Conservation (phyloP, 257 asterid genomes). For the Coffea eugenioides region DNA sequence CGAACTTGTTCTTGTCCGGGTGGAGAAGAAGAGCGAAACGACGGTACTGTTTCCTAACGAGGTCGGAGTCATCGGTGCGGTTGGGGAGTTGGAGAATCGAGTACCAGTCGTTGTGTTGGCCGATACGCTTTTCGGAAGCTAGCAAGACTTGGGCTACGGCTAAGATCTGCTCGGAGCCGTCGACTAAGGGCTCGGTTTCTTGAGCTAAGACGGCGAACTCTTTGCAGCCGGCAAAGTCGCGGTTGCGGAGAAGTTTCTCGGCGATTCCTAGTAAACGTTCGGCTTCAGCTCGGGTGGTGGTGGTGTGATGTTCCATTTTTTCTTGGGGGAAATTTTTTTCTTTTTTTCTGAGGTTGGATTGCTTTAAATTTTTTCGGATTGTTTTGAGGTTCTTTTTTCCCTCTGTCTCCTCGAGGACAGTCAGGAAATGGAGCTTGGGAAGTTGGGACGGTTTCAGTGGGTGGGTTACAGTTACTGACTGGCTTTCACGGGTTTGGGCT, state of each 20-base stretch:
- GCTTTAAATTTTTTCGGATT: no score
- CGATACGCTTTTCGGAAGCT: conserved; percentile 53
- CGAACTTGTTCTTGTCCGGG: conserved; percentile 85
- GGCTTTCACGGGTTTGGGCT: neutral
- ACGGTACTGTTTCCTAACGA: conserved; percentile 77
- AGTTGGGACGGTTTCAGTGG: no score
- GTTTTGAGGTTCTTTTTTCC: no score
- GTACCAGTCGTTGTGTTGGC: conserved; percentile 78
- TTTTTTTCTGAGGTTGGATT: neutral
- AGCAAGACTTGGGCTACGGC: conserved; percentile 77
- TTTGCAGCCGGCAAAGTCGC: conserved; percentile 56
- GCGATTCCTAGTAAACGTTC: conserved; percentile 85
- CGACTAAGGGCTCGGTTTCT: conserved; percentile 87
- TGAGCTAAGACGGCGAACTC: conserved; percentile 81
- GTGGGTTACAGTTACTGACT: no score
- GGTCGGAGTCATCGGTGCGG: conserved; percentile 59
- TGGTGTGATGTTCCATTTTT: conserved; percentile 72
- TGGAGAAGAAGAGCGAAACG: conserved; percentile 91
- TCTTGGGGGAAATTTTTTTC: neutral
- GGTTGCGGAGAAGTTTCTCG: conserved; percentile 70
- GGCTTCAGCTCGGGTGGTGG: conserved; percentile 90
- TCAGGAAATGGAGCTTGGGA: no score
- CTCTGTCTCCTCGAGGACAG: no score
- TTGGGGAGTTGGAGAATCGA: conserved; percentile 60
- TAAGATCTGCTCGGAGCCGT: conserved; percentile 91